Percentiles rank a stretch among this genome's conserved stretches.
These are phyloP conservation scores for Phytophthora lateralis DNA, from an alignment of 352 stramenopile genomes.

Conservation along the genomic window DNA sequence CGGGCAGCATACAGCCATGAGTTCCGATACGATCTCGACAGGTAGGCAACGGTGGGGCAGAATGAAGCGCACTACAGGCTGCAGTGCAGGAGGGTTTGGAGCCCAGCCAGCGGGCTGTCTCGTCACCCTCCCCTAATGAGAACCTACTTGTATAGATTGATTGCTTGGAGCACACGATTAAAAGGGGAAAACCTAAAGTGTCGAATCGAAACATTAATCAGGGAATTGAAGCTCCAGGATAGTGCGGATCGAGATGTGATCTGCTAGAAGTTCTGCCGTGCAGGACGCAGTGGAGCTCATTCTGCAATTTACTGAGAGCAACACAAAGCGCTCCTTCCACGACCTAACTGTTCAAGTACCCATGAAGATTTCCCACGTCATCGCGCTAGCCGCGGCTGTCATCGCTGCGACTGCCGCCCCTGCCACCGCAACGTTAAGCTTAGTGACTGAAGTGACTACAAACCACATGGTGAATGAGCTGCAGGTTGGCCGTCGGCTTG, in stretches of 20 bases:
- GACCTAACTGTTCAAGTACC: slow-evolving; percentile 4
- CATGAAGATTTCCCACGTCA: slow-evolving; percentile 38
- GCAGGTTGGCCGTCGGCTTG: slow-evolving; percentile 15
- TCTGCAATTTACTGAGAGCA: slow-evolving; percentile 19
- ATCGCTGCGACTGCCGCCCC: slow-evolving; percentile 13
- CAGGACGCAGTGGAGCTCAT: slow-evolving; percentile 8
- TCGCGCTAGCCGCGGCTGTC: slow-evolving; percentile 29
- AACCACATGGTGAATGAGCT: not conserved
- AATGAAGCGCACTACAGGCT: too few relatives aligned
- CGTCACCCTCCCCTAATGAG: too few relatives aligned
- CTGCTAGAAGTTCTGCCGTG: not conserved
- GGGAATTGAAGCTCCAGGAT: not conserved
- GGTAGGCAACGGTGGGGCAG: too few relatives aligned
- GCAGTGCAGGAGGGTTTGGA: too few relatives aligned
- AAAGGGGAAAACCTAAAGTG: not conserved
- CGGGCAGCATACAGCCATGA: too few relatives aligned
- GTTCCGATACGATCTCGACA: too few relatives aligned
- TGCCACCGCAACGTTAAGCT: slow-evolving; percentile 10
- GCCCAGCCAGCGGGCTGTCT: too few relatives aligned
- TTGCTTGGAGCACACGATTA: slow-evolving; percentile 1
- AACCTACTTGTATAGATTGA: too few relatives aligned
- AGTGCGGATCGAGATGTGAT: slow-evolving; percentile 8
- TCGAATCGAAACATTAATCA: slow-evolving; percentile 1
- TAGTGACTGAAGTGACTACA: slow-evolving; percentile 8
- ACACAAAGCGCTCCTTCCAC: not conserved